A percentile compares a stretch with the other conserved stretches of the same genome.
Conservation (phyloP, 208 protist genomes). For the Leishmania arabica region DNA sequence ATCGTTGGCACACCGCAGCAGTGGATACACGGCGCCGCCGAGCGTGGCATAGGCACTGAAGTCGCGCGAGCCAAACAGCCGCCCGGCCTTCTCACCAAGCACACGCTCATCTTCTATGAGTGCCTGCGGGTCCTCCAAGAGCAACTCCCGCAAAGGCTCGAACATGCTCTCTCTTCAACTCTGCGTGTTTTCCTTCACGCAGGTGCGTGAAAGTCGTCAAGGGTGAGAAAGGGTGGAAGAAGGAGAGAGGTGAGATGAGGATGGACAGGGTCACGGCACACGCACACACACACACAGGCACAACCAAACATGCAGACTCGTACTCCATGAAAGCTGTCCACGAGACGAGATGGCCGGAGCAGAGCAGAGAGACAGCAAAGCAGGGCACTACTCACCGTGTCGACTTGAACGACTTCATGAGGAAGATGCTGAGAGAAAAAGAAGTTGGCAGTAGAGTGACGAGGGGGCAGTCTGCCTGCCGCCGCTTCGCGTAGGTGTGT, state of each 20-base stretch:
- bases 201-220: background rate
- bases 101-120: slow-evolving; percentile 42
- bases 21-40: slow-evolving; percentile 60
- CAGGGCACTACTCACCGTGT: background rate
- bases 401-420: background rate
- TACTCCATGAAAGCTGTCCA: background rate
- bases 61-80: slow-evolving; percentile 53
- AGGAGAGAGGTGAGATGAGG: background rate
- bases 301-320: background rate
- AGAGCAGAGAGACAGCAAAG: background rate
- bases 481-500: background rate
- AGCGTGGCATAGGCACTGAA: slow-evolving; percentile 40
- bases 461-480: background rate
- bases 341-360: background rate
- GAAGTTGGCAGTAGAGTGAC: background rate
- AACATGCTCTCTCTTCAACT: slow-evolving; percentile 42
- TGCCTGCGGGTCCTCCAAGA: slow-evolving; percentile 35
- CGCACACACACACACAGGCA: background rate
- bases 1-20: slow-evolving; percentile 45
- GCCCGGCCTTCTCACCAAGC: slow-evolving; percentile 67
- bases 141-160: slow-evolving; percentile 65
- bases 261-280: background rate
- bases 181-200: background rate
- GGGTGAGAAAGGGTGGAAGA: background rate
- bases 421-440: background rate